Conservation (phyloP, 1,284 basidiomycete species). For the Prillingera fragicola region DNA sequence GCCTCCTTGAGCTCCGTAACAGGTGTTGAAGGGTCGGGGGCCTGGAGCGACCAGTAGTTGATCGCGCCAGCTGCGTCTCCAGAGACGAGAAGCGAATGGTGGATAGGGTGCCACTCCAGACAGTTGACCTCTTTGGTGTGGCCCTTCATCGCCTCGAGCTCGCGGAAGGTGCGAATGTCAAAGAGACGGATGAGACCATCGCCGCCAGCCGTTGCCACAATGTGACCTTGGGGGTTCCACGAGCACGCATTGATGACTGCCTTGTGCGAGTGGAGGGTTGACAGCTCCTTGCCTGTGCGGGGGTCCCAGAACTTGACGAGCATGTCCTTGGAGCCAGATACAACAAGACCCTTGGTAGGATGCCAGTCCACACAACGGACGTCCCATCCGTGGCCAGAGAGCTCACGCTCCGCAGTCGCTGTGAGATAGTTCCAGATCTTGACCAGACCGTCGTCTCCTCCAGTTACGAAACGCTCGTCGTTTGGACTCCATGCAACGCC, state of each 20-base stretch:
- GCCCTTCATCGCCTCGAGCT: constrained; percentile 81
- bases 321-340: constrained; percentile 94
- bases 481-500: constrained; percentile 88
- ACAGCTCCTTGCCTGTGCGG: constrained; percentile 74
- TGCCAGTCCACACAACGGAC: constrained; percentile 99
- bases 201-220: constrained; percentile 87
- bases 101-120: constrained; percentile 90
- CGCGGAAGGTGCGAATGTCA: constrained; percentile 96
- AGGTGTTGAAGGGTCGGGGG: constrained; percentile 52
- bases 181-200: constrained; percentile 95
- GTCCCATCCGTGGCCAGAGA: constrained; percentile 94
- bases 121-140: constrained; percentile 98
- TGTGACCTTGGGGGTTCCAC: constrained; percentile 90
- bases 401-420: constrained; percentile 75
- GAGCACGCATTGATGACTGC: constrained; percentile 88
- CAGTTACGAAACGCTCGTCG: constrained; percentile 85
- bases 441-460: constrained; percentile 88
- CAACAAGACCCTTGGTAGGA: constrained; percentile 87
- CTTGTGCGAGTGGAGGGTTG: constrained; percentile 93
- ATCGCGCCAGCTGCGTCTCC: constrained; percentile 92
- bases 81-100: constrained; percentile 77
- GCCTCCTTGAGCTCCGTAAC: constrained; percentile 81
- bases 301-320: constrained; percentile 99
- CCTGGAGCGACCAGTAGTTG: constrained; percentile 79
- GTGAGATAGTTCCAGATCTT: constrained; percentile 94